Conservation (phyloP, 306 rosid genomes). For the Trifolium pratense region DNA sequence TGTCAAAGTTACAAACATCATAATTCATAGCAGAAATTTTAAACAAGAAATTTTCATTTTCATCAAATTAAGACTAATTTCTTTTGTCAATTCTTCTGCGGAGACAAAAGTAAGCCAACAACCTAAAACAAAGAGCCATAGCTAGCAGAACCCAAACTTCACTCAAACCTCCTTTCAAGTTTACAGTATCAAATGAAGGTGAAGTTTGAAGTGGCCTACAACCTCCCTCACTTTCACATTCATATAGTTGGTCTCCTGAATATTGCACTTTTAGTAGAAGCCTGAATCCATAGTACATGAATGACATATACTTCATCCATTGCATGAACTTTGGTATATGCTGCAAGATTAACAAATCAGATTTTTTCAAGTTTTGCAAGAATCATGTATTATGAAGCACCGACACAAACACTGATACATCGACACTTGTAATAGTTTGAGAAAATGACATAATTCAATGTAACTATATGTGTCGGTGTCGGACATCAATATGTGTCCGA, state of each 20-base stretch:
- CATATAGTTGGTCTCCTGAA: conserved; percentile 75
- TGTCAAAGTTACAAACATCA: too few relatives aligned
- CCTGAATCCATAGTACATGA: conserved; percentile 90
- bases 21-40: too few relatives aligned
- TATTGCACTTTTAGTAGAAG: conserved; percentile 91
- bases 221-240: conserved; percentile 73
- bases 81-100: conserved; percentile 55
- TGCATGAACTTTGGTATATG: conserved; percentile 85
- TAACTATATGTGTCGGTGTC: too few relatives aligned
- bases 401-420: too few relatives aligned
- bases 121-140: conserved; percentile 72
- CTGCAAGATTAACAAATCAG: conserved; percentile 53
- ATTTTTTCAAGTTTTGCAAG: not conserved
- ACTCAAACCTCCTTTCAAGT: conserved; percentile 71
- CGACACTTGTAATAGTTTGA: too few relatives aligned
- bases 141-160: conserved; percentile 82
- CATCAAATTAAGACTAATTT: conserved; percentile 25
- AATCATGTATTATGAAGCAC: too few relatives aligned
- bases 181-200: conserved; percentile 81
- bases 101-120: conserved; percentile 77
- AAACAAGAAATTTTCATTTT: not conserved
- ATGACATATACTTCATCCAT: conserved; percentile 88
- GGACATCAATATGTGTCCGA: too few relatives aligned
- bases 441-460: too few relatives aligned
- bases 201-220: conserved; percentile 80